phyloP scores from a whole-genome alignment of 257 asterid species.

The Parsonsia alboflavescens region DNA sequence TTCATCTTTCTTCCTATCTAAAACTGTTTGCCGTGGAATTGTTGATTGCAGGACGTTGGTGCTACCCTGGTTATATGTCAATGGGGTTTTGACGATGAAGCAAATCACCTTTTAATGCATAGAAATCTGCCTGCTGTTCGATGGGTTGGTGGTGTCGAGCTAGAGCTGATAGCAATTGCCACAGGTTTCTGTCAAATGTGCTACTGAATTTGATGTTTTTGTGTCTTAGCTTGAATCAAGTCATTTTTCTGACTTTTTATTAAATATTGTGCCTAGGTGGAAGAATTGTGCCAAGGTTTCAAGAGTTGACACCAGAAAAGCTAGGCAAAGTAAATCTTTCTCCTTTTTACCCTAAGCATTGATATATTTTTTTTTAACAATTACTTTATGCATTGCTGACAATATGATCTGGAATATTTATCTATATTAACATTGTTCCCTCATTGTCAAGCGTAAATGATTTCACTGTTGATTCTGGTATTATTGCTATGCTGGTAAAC shows the following conservation, averaged over 20 bases:
- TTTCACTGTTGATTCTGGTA: background rate
- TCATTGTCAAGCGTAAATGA: background rate
- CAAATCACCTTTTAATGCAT: constrained; percentile 88
- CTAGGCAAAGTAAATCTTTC: constrained; percentile 57
- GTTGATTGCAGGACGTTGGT: constrained; percentile 74
- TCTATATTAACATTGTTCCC: background rate
- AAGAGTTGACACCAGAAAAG: constrained; percentile 85
- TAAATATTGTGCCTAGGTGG: constrained; percentile 53
- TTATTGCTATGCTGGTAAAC: background rate
- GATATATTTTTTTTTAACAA: background rate
- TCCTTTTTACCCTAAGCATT: constrained; percentile 5
- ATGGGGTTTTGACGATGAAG: constrained; percentile 99
- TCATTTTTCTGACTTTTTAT: background rate
- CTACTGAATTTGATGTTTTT: background rate
- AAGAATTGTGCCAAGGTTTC: constrained; percentile 98
- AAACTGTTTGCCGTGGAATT: background rate
- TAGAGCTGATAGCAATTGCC: constrained; percentile 94
- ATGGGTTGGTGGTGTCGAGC: constrained; percentile 98
- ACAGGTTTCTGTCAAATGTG: constrained; percentile 51
- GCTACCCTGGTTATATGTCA: constrained; percentile 95
- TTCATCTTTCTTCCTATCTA: constrained; percentile 12
- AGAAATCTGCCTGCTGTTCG: constrained; percentile 92
- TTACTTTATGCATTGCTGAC: background rate
- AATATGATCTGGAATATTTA: background rate
- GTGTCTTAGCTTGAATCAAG: background rate